phyloP scores from a whole-genome alignment of 805 yeast species.

The Priceomyces haplophilus region DNA sequence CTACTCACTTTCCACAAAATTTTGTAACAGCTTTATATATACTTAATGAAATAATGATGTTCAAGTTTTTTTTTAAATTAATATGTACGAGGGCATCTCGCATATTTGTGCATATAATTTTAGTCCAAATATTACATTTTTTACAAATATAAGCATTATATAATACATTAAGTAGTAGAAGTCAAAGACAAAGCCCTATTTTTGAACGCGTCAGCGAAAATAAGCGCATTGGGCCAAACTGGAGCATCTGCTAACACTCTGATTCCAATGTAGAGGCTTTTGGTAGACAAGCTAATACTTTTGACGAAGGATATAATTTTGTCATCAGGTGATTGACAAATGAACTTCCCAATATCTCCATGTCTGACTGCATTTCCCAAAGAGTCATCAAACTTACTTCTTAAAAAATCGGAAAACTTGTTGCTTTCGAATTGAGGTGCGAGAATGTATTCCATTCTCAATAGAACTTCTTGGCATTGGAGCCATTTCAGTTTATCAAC shows the following conservation, averaged over 20 bases:
- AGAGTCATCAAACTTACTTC: constrained; percentile 38
- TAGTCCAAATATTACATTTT: too few species aligned
- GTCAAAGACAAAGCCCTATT: constrained; percentile 36
- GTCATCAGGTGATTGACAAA: constrained; percentile 38
- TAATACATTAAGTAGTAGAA: not conserved
- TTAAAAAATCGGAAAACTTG: constrained; percentile 55
- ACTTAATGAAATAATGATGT: too few species aligned
- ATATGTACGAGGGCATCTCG: not conserved
- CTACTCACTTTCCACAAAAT: not conserved
- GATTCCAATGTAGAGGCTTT: constrained; percentile 66
- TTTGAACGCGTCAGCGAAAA: constrained; percentile 76
- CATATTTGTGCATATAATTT: not conserved
- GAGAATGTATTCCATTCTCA: constrained; percentile 58
- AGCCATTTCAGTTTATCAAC: constrained; percentile 61
- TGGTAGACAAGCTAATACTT: constrained; percentile 50
- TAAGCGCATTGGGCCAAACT: constrained; percentile 78
- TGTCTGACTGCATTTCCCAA: constrained; percentile 16
- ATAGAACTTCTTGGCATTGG: constrained; percentile 56
- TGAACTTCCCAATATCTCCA: constrained; percentile 47
- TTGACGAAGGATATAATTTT: constrained; percentile 44
- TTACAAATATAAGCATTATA: constrained; percentile 2
- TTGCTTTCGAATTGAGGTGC: constrained; percentile 50
- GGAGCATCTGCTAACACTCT: constrained; percentile 81
- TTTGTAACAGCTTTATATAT: too few species aligned
- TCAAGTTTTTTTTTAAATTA: constrained; percentile 2